Base-by-base conservation (phyloP, 106 monocot genomes). In the Dendrobium huoshanense region DNA sequence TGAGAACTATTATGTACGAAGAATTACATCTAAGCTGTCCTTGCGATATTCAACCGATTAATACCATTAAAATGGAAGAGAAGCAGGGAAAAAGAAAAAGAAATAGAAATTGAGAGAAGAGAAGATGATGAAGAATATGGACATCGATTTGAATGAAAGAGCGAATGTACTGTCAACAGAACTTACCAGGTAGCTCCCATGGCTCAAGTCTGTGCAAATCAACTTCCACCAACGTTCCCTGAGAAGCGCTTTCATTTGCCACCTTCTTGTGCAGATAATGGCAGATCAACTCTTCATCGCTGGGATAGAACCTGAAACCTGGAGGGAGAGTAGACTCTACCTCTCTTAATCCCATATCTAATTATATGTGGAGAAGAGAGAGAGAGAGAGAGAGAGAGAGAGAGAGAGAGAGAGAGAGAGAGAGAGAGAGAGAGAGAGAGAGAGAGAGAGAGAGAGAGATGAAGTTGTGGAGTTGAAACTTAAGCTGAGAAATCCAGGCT, bases 251-350 rank as follows among this genome's bases (percentile, higher is more conserved):
- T 84, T 91, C 82, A 75, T 86, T 86, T 51, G 78, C 20, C 59
- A 97, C 90, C 90, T 97, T 97, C 87, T 85, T 92, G 85, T 82
- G 85, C 80, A 97, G 92, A 78, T 98, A 98, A 79, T 94, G 87
- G 84, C 88, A 89, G 20, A 98, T 86, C 74, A 98, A 68, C 85
- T 98, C 98, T 81, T 92, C 92, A 80, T 98, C 98, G 75, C 88
- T 98, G 37, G 98, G 98, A 68, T 87, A 83, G 86, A 98, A 98
- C 83, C 94, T 87, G 80, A 98, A 98, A 10, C 98, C 98, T 19
- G 94, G 94, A 19, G 98, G 98, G 7, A 98, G 83, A 75, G 79
- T 83, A 16, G 89, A 87, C 73, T 87, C 92, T 25, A 94, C 81
- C 18, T 90, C 87, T 59, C 92, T 92, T 55, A 97, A 75, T 41